Percentiles rank a stretch among this genome's conserved stretches.
phyloP scores from a whole-genome alignment of 2,329 filamentous ascomycete species.

The Pseudophaeomoniella oleicola region DNA sequence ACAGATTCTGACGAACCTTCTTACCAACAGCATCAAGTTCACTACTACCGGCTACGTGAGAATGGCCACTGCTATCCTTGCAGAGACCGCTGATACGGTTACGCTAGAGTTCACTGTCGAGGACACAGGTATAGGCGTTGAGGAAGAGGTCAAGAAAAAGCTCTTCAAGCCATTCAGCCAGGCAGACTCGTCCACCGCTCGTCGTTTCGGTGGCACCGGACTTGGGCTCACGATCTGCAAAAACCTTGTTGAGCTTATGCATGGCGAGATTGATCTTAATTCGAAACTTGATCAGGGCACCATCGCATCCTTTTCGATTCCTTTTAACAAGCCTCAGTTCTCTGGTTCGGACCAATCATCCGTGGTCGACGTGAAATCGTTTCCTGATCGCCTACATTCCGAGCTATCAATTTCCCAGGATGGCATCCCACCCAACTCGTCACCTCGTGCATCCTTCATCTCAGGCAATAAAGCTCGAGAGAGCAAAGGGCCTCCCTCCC shows the following conservation, averaged over 20 bases:
- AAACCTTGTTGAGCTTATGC: conserved; percentile 67
- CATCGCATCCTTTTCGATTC: conserved; percentile 61
- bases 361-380: conserved; percentile 46
- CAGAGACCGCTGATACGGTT: conserved; percentile 49
- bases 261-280: conserved; percentile 55
- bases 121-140: conserved; percentile 70
- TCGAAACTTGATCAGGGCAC: conserved; percentile 55
- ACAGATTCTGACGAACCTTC: conserved; percentile 64
- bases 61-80: conserved; percentile 49
- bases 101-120: conserved; percentile 58
- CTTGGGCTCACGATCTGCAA: conserved; percentile 69
- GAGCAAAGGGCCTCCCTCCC: not conserved
- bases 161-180: conserved; percentile 73
- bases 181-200: conserved; percentile 64
- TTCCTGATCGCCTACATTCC: conserved; percentile 19
- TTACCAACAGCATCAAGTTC: conserved; percentile 67
- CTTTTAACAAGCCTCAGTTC: conserved; percentile 56
- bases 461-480: conserved; percentile 1
- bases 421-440: conserved; percentile 3
- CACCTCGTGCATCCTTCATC: not conserved
- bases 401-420: conserved; percentile 26
- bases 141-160: conserved; percentile 57
- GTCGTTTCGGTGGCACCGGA: conserved; percentile 66
- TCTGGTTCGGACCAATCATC: conserved; percentile 27
- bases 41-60: conserved; percentile 54